Evolutionary conservation across 306 rosid species (phyloP).

Genomic region (Trichosanthes truncata): DNA sequence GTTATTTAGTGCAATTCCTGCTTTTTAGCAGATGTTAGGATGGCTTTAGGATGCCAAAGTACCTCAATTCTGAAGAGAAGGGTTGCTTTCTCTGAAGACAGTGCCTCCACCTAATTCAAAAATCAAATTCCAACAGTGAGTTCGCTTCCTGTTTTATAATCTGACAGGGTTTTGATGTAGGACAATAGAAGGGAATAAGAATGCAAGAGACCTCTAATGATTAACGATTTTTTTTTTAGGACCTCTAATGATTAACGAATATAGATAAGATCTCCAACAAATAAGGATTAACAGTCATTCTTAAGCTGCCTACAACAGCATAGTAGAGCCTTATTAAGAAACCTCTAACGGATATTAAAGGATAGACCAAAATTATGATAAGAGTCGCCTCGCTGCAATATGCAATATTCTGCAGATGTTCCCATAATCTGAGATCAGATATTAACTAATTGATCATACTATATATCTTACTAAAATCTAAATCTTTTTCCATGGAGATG

Average conservation of each 20-base stretch:
- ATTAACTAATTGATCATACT: not conserved
- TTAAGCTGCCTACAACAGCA: not conserved
- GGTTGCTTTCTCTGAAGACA: constrained; percentile 90
- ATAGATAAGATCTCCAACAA: not conserved
- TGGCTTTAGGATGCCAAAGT: constrained; percentile 7
- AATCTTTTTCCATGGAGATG: not conserved
- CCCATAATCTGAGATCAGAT: not conserved
- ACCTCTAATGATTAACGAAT: not conserved
- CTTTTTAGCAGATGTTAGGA: constrained; percentile 1
- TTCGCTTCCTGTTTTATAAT: not conserved
- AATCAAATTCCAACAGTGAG: not conserved
- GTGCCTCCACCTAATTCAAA: constrained; percentile 76
- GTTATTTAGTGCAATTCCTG: not conserved
- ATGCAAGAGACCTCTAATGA: not conserved
- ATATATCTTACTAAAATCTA: not conserved
- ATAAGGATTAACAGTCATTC: not conserved
- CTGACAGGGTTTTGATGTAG: not conserved
- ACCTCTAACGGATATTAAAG: not conserved
- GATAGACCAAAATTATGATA: not conserved
- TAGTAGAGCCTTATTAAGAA: not conserved
- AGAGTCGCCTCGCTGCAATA: not conserved
- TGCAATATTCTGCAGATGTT: not conserved
- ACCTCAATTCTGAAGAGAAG: constrained; percentile 84
- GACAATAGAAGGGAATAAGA: not conserved
- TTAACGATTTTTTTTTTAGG: not conserved